Evolutionary conservation across 192 early-diverging fungal species (phyloP).

Genomic region (Cetraspora pellucida): DNA sequence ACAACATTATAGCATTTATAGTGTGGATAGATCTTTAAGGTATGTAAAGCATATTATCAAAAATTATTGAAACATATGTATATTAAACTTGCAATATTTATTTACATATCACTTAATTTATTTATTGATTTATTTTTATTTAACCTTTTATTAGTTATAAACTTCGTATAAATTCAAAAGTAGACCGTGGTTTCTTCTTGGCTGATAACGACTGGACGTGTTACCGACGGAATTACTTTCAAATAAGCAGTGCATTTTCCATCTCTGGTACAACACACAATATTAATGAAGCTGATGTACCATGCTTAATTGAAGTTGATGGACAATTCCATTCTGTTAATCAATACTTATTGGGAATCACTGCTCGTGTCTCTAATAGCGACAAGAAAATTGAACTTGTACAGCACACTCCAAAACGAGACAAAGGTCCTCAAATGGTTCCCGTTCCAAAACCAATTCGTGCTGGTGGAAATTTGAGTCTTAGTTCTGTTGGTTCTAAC

Average conservation of each 20-base stretch:
- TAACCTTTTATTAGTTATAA: constrained; percentile 51
- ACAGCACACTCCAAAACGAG: constrained; percentile 89
- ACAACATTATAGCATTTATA: constrained; percentile 63
- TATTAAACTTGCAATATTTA: too few species aligned
- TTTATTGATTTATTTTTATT: constrained; percentile 5
- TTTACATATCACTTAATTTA: background rate
- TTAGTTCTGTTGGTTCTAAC: constrained; percentile 40
- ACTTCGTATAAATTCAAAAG: constrained; percentile 69
- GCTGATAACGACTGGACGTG: constrained; percentile 91
- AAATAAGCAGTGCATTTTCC: constrained; percentile 71
- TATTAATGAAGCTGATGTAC: constrained; percentile 48
- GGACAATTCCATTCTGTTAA: constrained; percentile 55
- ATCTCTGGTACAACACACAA: constrained; percentile 47
- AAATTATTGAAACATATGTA: too few species aligned
- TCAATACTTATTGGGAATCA: constrained; percentile 75
- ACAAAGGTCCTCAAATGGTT: constrained; percentile 87
- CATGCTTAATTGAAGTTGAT: constrained; percentile 69
- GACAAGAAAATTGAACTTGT: constrained; percentile 80
- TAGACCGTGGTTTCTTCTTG: constrained; percentile 93
- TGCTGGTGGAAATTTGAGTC: constrained; percentile 61
- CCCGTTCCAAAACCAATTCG: constrained; percentile 59
- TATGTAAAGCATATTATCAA: constrained; percentile 29
- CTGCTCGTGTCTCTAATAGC: constrained; percentile 70
- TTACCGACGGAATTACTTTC: constrained; percentile 94
- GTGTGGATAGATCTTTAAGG: constrained; percentile 61